Percentiles rank a stretch among this genome's conserved stretches.
Evolutionary conservation across 495 filamentous ascomycete species (phyloP).

Genomic region (Neurospora sp.): DNA sequence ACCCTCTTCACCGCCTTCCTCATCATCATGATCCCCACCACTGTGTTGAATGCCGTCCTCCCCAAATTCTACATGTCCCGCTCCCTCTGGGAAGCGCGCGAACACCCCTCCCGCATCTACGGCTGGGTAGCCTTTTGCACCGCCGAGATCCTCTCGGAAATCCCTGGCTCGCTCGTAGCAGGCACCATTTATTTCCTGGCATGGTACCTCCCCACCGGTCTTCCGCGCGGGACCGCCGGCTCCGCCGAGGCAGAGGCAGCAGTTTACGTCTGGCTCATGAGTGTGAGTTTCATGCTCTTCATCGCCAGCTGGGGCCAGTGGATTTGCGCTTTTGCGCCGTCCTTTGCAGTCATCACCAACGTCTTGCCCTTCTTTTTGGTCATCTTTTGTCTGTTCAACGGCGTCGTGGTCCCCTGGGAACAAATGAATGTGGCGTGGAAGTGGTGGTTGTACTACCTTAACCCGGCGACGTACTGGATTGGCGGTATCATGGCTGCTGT

Average conservation of each 20-base stretch:
- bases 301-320: constrained; percentile 71
- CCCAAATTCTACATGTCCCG: constrained; percentile 78
- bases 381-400: constrained; percentile 66
- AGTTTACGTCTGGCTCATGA: constrained; percentile 80
- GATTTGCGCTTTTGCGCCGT: constrained; percentile 73
- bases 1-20: constrained; percentile 71
- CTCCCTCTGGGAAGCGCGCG: constrained; percentile 63
- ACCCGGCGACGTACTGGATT: constrained; percentile 62
- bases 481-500: constrained; percentile 59
- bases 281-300: constrained; percentile 74
- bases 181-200: constrained; percentile 60
- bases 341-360: constrained; percentile 73
- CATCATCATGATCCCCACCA: constrained; percentile 64
- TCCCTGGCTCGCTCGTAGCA: constrained; percentile 57
- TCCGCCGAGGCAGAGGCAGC: constrained; percentile 45
- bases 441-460: constrained; percentile 66
- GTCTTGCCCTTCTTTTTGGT: constrained; percentile 69
- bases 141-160: constrained; percentile 65
- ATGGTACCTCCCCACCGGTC: constrained; percentile 73
- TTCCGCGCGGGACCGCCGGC: constrained; percentile 31
- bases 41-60: constrained; percentile 61
- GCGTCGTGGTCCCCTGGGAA: constrained; percentile 53
- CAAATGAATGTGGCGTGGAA: constrained; percentile 63
- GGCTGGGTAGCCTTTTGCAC: constrained; percentile 76
- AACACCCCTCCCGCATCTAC: constrained; percentile 70